These are phyloP conservation scores for Arctium minus DNA, from an alignment of 129 eudicot species.

Conservation along the genomic window DNA sequence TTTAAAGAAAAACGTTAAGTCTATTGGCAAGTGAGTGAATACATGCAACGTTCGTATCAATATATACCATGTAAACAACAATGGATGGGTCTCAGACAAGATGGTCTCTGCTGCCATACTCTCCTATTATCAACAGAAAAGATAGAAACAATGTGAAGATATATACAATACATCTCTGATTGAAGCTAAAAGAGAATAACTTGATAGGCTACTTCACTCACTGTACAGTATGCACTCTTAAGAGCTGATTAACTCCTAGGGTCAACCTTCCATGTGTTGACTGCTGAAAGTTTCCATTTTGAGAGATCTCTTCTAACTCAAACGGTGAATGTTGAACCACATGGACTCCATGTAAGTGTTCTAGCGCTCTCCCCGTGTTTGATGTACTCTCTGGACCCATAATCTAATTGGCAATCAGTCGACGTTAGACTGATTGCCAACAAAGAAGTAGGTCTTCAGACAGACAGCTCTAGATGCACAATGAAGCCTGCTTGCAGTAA, in stretches of 20 bases:
- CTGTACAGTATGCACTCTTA: slow-evolving; percentile 53
- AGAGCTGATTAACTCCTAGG: slow-evolving; percentile 42
- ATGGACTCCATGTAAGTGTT: slow-evolving; percentile 80
- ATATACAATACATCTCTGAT: background rate
- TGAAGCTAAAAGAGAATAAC: background rate
- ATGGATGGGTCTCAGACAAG: slow-evolving; percentile 71
- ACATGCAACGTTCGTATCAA: background rate
- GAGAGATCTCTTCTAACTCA: slow-evolving; percentile 56
- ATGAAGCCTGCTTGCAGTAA: slow-evolving; percentile 14
- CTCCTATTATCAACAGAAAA: slow-evolving; percentile 36
- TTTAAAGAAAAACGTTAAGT: background rate
- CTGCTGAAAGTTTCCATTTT: slow-evolving; percentile 40
- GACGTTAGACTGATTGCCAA: slow-evolving; percentile 69
- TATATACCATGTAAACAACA: slow-evolving; percentile 56
- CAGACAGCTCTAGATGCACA: slow-evolving; percentile 16
- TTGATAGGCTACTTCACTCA: slow-evolving; percentile 36
- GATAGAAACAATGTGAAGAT: background rate
- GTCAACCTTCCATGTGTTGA: slow-evolving; percentile 41
- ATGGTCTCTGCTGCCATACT: slow-evolving; percentile 78
- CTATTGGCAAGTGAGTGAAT: background rate
- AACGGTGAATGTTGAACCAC: slow-evolving; percentile 83
- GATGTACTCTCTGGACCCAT: slow-evolving; percentile 64
- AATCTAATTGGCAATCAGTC: slow-evolving; percentile 62
- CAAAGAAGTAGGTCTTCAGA: slow-evolving; percentile 7
- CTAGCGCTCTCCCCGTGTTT: slow-evolving; percentile 47